Evolutionary conservation across 495 filamentous ascomycete species (phyloP), one percentile per base, ranked within the genome.

Genomic region (Penicillium malachiteum): DNA sequence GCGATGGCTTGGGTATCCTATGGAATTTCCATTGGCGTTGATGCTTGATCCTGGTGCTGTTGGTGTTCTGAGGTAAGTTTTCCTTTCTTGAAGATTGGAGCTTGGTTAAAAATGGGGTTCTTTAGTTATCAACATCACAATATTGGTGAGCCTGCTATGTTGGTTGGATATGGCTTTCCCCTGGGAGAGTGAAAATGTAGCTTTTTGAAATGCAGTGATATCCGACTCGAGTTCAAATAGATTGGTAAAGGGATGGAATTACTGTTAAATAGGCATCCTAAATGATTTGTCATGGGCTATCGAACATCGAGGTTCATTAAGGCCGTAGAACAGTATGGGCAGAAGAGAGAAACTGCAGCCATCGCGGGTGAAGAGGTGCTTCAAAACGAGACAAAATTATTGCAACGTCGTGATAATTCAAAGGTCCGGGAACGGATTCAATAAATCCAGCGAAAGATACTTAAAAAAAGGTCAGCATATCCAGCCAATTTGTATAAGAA

Each of bases 1-100:
- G 78, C 73, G 90, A 11, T 95, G 90, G 90, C 71, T 87, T 3
- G 74, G 78, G 1, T 84, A 87, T 65, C 77, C 82, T 6, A 65
- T 92, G 49, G 79, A 81, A 7, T 80, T 83, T 48, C 83, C 84
- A 4, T 77, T 89, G 6, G 75, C 81, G 4, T 81, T 92, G 74
- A 76, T 92, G 68, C 71, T 93, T 3, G 85, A 88, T 58, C 88
- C 89, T 2, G 89, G 89, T 3, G 89, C 86, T 46, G 83, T 93
- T 16, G 89, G 84, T 3, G 83, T 87, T 1, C 66, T 93, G 62
- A 90, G 79, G 78, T 81, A 72, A n/a, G 55, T 39, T 16, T 14
- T 10, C 38, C 14, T n/a, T 7, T 13, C 7, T 33, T 1, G 26
- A 14, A 1, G 1, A 11, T 34, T n/a, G 18, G n/a, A 12, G 16